Evolutionary conservation across 225 moss, liverwort and hornwort species (phyloP), one percentile per base, ranked within the genome.

Genomic region (Marchantia polymorpha): DNA sequence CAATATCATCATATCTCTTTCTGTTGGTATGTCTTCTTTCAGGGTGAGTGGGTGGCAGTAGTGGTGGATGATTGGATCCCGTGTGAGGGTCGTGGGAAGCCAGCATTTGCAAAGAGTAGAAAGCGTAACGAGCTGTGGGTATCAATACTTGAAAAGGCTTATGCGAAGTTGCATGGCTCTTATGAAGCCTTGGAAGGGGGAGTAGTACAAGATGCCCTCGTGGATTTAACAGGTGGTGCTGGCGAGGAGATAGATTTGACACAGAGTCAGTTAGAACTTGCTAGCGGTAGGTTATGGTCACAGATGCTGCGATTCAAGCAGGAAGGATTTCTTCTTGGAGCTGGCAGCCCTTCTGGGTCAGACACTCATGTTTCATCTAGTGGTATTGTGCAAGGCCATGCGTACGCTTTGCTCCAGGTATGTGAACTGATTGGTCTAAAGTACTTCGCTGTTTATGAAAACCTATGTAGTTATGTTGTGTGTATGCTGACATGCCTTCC

Each of bases 11-110:
- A 66, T 11, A 64, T 64, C 64, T 20, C 4, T 3, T 66, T 27
- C 1, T 63, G 61, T n/a, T n/a, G n/a, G n/a, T n/a, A n/a, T n/a
- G n/a, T n/a, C 20, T 6, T 20, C 25, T 55, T 80, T 84, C 92
- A 96, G 96, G 96, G 96, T 68, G 96, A 96, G 78, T 96, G 96
- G 96, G 91, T 94, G 55, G 92, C 96, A 76, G 96, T 96, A 55
- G 96, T 96, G 9, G 96, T 96, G 58, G 96, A 96, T 81, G 96
- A 96, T 78, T 96, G 96, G 96, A 90, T 96, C 74, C 96, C 96
- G 78, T 96, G 96, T 79, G 94, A 96, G 85, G 87, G 90, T 47
- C 83, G 89, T 78, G 96, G 96, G 39, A 96, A 96, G 81, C 96
- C 96, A 13, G 96, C 96, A 58, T 96, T 96, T 78, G 96, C 96